Evolutionary conservation across 2,329 filamentous ascomycete species (phyloP).

Genomic region (Allantophomopsis lycopodina): DNA sequence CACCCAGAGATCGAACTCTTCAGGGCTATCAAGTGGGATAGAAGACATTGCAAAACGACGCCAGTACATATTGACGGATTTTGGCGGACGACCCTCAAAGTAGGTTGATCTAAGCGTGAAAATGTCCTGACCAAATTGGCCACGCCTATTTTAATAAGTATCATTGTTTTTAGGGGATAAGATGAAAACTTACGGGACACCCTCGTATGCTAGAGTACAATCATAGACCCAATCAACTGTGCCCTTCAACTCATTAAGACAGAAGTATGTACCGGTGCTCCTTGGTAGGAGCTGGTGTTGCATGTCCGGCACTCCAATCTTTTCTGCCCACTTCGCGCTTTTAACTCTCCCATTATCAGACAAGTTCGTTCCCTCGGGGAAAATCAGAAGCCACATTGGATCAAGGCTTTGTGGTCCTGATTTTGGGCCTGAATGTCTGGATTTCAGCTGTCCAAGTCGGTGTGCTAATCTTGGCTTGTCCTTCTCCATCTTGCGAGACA

Average conservation of each 20-base stretch:
- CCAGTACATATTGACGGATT: constrained; percentile 96
- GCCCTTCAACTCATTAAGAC: constrained; percentile 58
- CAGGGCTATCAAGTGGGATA: constrained; percentile 64
- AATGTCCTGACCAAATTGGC: constrained; percentile 77
- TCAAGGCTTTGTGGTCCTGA: constrained; percentile 42
- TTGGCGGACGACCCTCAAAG: constrained; percentile 77
- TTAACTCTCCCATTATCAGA: constrained; percentile 56
- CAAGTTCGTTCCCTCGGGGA: constrained; percentile 78
- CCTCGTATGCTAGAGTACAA: constrained; percentile 92
- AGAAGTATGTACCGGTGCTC: constrained; percentile 71
- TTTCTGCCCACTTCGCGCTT: constrained; percentile 64
- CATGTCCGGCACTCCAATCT: constrained; percentile 58
- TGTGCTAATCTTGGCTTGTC: constrained; percentile 66
- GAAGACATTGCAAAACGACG: constrained; percentile 67
- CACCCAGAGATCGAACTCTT: constrained; percentile 75
- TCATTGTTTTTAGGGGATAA: constrained; percentile 1
- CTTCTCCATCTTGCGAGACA: constrained; percentile 77
- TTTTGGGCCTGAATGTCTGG: constrained; percentile 33
- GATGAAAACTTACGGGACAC: constrained; percentile 58
- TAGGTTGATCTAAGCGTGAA: constrained; percentile 82
- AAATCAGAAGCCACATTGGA: constrained; percentile 84
- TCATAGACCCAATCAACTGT: constrained; percentile 78
- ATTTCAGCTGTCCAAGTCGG: constrained; percentile 57
- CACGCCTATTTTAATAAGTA: constrained; percentile 27
- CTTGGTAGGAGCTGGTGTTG: constrained; percentile 65